Evolutionary conservation across 495 filamentous ascomycete species (phyloP).

Genomic region (Aspergillus sclerotiicarbonarius): DNA sequence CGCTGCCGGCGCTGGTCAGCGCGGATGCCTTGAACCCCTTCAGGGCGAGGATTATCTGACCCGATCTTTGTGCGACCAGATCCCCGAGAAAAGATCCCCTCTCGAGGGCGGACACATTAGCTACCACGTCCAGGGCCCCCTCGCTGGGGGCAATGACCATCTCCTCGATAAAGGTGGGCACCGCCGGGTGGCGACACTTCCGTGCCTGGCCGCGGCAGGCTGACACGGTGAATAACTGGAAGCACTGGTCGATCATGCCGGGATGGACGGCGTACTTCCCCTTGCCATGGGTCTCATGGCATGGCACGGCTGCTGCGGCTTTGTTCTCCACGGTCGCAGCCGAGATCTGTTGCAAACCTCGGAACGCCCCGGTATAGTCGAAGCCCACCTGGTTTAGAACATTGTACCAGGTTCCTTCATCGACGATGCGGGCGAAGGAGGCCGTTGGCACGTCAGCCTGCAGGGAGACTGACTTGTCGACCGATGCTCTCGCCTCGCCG

Average conservation of each 20-base stretch:
- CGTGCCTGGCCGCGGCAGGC: slow-evolving; percentile 22
- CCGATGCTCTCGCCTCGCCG: slow-evolving; percentile 28
- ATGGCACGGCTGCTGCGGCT: slow-evolving; percentile 11
- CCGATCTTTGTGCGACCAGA: neutral
- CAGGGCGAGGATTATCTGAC: neutral
- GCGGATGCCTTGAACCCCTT: neutral
- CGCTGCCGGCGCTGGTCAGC: neutral
- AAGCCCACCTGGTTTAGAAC: slow-evolving; percentile 36
- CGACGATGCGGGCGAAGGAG: slow-evolving; percentile 7
- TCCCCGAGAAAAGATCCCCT: neutral
- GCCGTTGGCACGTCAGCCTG: neutral
- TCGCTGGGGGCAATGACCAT: neutral
- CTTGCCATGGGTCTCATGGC: neutral
- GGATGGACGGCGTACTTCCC: slow-evolving; percentile 39
- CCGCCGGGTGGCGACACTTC: slow-evolving; percentile 8
- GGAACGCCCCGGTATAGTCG: slow-evolving; percentile 32
- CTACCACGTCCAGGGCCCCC: neutral
- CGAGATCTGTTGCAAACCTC: slow-evolving; percentile 26
- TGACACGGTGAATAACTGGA: slow-evolving; percentile 40
- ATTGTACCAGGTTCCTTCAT: slow-evolving; percentile 23
- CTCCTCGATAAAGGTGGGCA: neutral
- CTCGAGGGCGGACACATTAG: neutral
- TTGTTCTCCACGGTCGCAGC: slow-evolving; percentile 11
- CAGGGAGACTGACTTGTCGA: neutral
- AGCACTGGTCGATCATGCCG: slow-evolving; percentile 37